Evolutionary conservation across 108 stramenopile genomes (phyloP), one percentile per base, ranked within the genome.

Genomic region (Mayamaea pseudoterrestris): DNA sequence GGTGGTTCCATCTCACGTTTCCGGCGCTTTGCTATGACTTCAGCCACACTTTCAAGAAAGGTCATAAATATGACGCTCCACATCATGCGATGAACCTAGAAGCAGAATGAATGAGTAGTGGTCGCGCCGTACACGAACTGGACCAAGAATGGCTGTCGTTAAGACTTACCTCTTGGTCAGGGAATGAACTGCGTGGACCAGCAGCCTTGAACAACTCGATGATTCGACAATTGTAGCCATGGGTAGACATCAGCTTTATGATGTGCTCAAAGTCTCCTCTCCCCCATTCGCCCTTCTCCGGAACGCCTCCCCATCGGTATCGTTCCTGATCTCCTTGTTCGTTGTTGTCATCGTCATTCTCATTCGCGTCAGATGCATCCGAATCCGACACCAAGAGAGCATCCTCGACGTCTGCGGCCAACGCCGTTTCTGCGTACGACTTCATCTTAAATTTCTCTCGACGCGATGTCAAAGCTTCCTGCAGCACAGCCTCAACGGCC

Each of bases 1-100:
- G 35, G 45, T 39, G 48, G 2, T 12, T 60, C 60, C n/a, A n/a
- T n/a, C 1, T 57, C 64, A 25, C 71, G 59, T 25, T 69, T 68
- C 22, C 25, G 40, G 1, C 49, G 44, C 30, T 54, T 47, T 12
- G 47, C 21, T 5, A 65, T 76, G 22, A 72, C 58, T 32, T 77
- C 73, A 23, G 78, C 46, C 0, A 82, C 76, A 16, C 63, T 45
- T 65, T 89, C 87, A 20, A 66, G 42, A 11, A 89, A 35, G 22
- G 62, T 50, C 16, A 69, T 50, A 12, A 89, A 64, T 1, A 65
- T 37, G 23, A 85, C 23, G 1, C 78, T 51, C 83, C 88, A 85
- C 32, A 63, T 41, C 83, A 90, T 85, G 29, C 83, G 75, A 53
- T 55, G 60, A 11, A 84, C 41, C 72, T 87, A 29, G 14, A 2